Evolutionary conservation across 257 asterid genomes (phyloP), one percentile per base, ranked within the genome.

Genomic region (Verbascum thapsus): DNA sequence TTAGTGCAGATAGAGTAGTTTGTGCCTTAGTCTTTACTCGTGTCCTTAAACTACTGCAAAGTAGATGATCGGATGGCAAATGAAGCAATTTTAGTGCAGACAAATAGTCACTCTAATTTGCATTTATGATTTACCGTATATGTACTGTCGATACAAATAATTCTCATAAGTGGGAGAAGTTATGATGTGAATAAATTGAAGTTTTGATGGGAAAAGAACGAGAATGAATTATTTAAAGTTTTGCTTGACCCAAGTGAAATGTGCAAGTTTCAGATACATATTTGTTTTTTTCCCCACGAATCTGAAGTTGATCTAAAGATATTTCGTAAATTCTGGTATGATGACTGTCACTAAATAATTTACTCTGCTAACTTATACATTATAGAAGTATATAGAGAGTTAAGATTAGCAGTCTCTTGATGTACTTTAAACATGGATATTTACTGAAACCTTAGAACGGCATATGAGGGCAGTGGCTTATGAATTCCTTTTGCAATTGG

Each of bases 1-100:
- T 20, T 15, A 18, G 37, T 39, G 48, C 48, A 42, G 48, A 7
- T 42, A 42, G 48, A 42, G n/a, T n/a, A n/a, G n/a, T n/a, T n/a
- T n/a, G n/a, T 72, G 57, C 51, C 52, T 53, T 58, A 61, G 53
- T 50, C 34, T 38, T 64, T 69, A 47, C 53, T 51, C 44, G 17
- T 47, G 37, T 61, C 16, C 16, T 35, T 42, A 8, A 13, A 26
- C 58, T 6, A 11, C 3, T 50, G 35, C 47, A 26, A 53, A 17
- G 22, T 52, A 40, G 44, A 53, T 26, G 26, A 40, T 49, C 8
- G 12, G 7, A 20, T 11, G 10, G 50, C 60, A 37, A 50, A 63
- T 49, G 13, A 48, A 26, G 47, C 49, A 48, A 54, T 12, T 23
- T 20, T 15, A 18, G 37, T 39, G 48, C 48, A 42, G 48, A 7